Base-by-base conservation (phyloP, 2,329 filamentous ascomycete species). In the Leptographium lundbergii region DNA sequence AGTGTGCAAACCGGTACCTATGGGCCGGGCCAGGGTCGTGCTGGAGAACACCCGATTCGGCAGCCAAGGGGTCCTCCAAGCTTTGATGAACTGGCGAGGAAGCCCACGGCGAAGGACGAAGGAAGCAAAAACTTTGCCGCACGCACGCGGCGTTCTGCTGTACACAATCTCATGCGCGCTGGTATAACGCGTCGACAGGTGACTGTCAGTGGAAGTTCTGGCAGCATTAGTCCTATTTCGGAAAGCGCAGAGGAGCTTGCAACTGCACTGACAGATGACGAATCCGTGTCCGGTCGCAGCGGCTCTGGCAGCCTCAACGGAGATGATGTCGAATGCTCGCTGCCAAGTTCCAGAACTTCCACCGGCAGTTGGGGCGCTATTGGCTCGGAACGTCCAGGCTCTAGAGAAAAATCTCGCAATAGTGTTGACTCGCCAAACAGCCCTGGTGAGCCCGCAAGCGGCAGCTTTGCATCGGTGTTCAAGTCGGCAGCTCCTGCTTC, bases 81-180 rank as follows among this genome's bases (percentile, higher is more conserved):
- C 17, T 80, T 97, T 56, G 94, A 99, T 65, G 94, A 99, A 74
- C 84, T 99, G 61, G 83, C 87, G 68, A 81, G 86, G 24, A 94
- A 91, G 74, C 94, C 94, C 1, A 97, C 92, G 10, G 86, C 89
- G 65, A 96, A 91, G 75, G 84, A 92, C 63, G 92, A 97, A 71
- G 94, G 92, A 27, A 96, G 92, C 84, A 86, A 96, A 82, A 99
- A 99, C 77, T 99, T 99, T 74, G 88, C 88, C 13, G 85, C 91
- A 59, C 91, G 94, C 62, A 91, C 95, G 68, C 90, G 94, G 61
- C 90, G 92, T 64, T 91, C 88, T 66, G 94, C 94, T 29, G 85
- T 99, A 52, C 86, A 91, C 75, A 96, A 91, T 69, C 81, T 99
- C 56, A 89, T 96, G 62, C 88, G 89, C 64, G 92, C 92, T 58